These are phyloP conservation scores for Priceomyces melissophilus DNA, from an alignment of 805 yeast genomes.

Conservation along the genomic window DNA sequence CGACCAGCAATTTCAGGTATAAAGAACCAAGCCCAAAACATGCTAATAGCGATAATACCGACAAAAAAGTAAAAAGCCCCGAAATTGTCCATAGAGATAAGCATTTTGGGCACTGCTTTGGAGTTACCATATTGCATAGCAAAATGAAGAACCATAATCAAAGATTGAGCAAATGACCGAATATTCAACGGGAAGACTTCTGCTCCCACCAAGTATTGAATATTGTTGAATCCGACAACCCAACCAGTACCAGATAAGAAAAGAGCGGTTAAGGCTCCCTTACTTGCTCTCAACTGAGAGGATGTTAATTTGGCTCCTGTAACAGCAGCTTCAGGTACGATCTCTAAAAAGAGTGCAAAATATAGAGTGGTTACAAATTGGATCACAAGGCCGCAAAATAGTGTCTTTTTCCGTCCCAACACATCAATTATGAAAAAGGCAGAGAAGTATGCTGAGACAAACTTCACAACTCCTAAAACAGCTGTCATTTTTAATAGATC, in stretches of 20 bases:
- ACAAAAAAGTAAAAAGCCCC: slow-evolving; percentile 54
- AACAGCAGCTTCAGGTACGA: slow-evolving; percentile 43
- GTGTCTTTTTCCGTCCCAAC: slow-evolving; percentile 49
- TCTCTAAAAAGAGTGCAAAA: slow-evolving; percentile 43
- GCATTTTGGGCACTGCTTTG: slow-evolving; percentile 52
- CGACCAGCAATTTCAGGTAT: slow-evolving; percentile 51
- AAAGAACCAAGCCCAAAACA: slow-evolving; percentile 48
- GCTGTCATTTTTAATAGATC: slow-evolving; percentile 47
- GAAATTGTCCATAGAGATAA: slow-evolving; percentile 40
- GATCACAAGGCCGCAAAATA: slow-evolving; percentile 46
- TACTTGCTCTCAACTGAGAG: slow-evolving; percentile 34
- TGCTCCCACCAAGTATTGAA: slow-evolving; percentile 53
- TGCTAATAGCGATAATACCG: slow-evolving; percentile 38
- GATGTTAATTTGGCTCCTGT: slow-evolving; percentile 25
- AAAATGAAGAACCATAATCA: slow-evolving; percentile 54
- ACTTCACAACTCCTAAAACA: slow-evolving; percentile 52
- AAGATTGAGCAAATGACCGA: slow-evolving; percentile 47
- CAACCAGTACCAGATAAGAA: slow-evolving; percentile 53
- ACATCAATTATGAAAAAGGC: slow-evolving; percentile 55
- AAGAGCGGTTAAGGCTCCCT: slow-evolving; percentile 49
- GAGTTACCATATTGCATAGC: slow-evolving; percentile 57
- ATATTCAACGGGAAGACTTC: slow-evolving; percentile 53
- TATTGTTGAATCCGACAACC: slow-evolving; percentile 57
- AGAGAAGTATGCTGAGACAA: slow-evolving; percentile 43
- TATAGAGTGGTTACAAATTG: slow-evolving; percentile 44